Evolutionary conservation across 768 basidiomycete genomes (phyloP), one percentile per base, ranked within the genome.

Genomic region (Pholiota microspora): DNA sequence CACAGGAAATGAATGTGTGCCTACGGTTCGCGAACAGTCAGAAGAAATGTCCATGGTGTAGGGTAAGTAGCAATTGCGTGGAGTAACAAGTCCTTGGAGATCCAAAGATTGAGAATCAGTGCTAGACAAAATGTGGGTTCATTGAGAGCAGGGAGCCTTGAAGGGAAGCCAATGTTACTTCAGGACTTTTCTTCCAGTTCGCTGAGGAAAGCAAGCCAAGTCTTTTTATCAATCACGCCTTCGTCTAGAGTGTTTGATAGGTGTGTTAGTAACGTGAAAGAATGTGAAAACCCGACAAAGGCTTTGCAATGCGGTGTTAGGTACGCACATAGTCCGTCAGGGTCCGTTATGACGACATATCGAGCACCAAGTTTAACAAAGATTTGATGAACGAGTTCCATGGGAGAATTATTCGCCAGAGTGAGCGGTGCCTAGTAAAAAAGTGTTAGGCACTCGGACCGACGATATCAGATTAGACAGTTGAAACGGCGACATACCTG

Each of bases 281-380:
- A 18, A 12, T 47, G 25, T 12, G 16, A 23, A 29, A 21, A n/a
- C n/a, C n/a, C n/a, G n/a, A n/a, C n/a, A n/a, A n/a, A n/a, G n/a
- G n/a, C n/a, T n/a, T n/a, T n/a, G n/a, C n/a, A n/a, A n/a, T n/a
- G n/a, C n/a, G n/a, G n/a, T n/a, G n/a, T n/a, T 12, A 42, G 29
- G 48, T 46, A 67, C 86, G 65, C 65, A 93, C 92, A 98, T 42
- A 84, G 71, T 5, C 95, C 95, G 49, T 92, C 84, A 1, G 80
- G 72, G 66, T 97, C 91, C 1, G 83, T 87, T 5, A 97, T 84
- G 24, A 98, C 77, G 18, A 98, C 83, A 63, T 96, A 94, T 60
- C 92, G 81, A 9, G 93, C 91, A 0, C 97, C 97, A 16, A 98
- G 82, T 69, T 98, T 98, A 55, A 86, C 87, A 63, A 98, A 98